phyloP scores from a whole-genome alignment of 179 eudicot species.

The Heliamphora ciliata region DNA sequence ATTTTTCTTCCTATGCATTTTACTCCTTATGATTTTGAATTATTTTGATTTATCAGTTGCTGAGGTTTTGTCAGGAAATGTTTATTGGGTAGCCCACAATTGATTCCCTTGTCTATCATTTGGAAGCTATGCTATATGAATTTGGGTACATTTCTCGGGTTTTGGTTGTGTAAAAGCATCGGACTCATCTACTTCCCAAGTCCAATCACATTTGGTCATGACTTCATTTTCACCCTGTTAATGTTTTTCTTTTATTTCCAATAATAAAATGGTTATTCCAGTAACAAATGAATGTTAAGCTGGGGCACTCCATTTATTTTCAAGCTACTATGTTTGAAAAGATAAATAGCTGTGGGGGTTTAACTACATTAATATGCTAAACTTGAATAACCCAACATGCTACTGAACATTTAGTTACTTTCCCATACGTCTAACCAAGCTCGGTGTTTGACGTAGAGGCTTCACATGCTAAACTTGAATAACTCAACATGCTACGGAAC shows the following conservation, averaged over 20 bases:
- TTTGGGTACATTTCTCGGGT: background rate
- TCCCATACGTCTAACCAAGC: background rate
- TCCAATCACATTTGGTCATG: background rate
- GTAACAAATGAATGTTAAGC: background rate
- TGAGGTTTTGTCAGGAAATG: background rate
- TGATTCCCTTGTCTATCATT: background rate
- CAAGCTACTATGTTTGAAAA: background rate
- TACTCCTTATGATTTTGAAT: too few species aligned
- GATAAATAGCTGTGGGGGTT: background rate
- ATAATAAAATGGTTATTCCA: background rate
- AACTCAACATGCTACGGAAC: too few species aligned
- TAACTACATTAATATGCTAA: background rate
- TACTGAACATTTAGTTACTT: background rate
- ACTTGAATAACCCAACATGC: background rate
- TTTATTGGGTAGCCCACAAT: background rate
- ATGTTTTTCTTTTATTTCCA: background rate
- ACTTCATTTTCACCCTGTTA: background rate
- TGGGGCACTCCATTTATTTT: background rate
- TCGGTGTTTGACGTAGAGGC: background rate
- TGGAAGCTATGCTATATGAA: background rate
- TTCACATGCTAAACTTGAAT: background rate
- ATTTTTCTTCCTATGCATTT: background rate
- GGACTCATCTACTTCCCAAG: background rate
- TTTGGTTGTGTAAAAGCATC: background rate
- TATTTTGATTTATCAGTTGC: background rate